A percentile compares a stretch with the other conserved stretches of the same genome.
These are phyloP conservation scores for Picea engelmannii DNA, from an alignment of 83 land plant genomes.

Conservation along the genomic window DNA sequence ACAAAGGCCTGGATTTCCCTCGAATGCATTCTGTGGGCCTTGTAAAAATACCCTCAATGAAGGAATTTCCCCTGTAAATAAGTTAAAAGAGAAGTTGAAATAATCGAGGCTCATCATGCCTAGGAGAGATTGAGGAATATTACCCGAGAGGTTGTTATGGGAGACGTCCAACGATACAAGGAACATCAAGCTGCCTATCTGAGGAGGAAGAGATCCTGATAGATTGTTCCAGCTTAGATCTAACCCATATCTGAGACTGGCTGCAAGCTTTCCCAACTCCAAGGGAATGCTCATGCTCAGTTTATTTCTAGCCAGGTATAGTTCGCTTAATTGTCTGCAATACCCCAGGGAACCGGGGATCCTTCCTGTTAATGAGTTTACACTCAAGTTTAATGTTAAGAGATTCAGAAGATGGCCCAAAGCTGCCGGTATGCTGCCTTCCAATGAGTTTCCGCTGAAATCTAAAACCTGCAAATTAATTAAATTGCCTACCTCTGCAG, in stretches of 20 bases:
- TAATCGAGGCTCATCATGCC: slow-evolving; percentile 26
- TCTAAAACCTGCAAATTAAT: background rate
- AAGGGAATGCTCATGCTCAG: slow-evolving; percentile 16
- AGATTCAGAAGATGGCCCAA: no score
- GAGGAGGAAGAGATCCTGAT: slow-evolving; percentile 46
- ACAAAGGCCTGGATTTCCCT: slow-evolving; percentile 64
- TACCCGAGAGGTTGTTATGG: slow-evolving; percentile 43
- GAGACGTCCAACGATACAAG: slow-evolving; percentile 22
- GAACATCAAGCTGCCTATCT: slow-evolving; percentile 23
- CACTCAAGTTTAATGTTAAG: no score
- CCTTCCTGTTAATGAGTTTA: background rate
- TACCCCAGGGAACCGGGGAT: slow-evolving; percentile 18
- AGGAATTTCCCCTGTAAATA: slow-evolving; percentile 50
- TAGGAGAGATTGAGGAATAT: slow-evolving; percentile 25
- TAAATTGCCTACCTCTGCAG: no score
- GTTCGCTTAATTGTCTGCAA: background rate
- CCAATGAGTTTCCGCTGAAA: background rate
- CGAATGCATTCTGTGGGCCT: slow-evolving; percentile 27
- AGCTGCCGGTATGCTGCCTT: no score
- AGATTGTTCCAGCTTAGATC: slow-evolving; percentile 57
- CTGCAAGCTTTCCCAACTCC: slow-evolving; percentile 14
- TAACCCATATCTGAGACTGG: slow-evolving; percentile 9
- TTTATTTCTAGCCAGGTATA: no score
- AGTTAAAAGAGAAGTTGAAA: slow-evolving; percentile 59
- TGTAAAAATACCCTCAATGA: slow-evolving; percentile 18